Evolutionary conservation across 208 protist species (phyloP).

Genomic region (Novymonas esmeraldas): DNA sequence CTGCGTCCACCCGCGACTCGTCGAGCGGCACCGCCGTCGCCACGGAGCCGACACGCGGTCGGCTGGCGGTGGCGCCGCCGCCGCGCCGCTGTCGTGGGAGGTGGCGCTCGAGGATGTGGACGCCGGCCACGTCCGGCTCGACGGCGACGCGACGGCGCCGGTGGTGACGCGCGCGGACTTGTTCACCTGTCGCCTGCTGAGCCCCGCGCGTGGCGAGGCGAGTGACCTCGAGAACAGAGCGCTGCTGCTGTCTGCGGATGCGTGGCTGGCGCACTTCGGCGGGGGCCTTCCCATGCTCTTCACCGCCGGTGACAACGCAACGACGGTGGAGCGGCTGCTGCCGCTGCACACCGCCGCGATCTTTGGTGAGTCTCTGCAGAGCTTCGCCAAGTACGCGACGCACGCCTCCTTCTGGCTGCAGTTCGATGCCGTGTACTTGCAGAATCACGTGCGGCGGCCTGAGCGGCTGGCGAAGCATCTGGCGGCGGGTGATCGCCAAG

Average conservation of each 20-base stretch:
- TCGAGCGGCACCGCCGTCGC: not conserved
- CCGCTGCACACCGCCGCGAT: conserved; percentile 21
- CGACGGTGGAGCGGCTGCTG: conserved; percentile 4
- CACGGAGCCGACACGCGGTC: not conserved
- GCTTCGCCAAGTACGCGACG: conserved; percentile 13
- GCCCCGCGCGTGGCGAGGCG: not conserved
- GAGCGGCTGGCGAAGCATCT: not conserved
- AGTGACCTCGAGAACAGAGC: not conserved
- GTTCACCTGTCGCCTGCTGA: conserved; percentile 18
- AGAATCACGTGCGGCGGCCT: not conserved
- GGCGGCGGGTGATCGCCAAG: not conserved
- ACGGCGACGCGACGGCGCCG: no score
- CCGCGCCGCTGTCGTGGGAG: conserved; percentile 9
- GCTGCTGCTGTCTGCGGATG: conserved; percentile 21
- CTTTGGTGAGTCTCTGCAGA: conserved; percentile 21
- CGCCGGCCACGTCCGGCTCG: not conserved
- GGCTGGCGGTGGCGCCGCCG: not conserved
- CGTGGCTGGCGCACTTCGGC: conserved; percentile 18
- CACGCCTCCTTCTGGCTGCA: conserved; percentile 14
- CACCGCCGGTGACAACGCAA: not conserved
- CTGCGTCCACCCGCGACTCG: conserved; percentile 18
- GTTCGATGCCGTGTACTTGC: conserved; percentile 27
- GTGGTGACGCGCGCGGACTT: conserved; percentile 9
- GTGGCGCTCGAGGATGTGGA: conserved; percentile 22
- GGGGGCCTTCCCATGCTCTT: conserved; percentile 4